Evolutionary conservation across 2,329 filamentous ascomycete species (phyloP).

Genomic region (Ceratocystis smalleyi): DNA sequence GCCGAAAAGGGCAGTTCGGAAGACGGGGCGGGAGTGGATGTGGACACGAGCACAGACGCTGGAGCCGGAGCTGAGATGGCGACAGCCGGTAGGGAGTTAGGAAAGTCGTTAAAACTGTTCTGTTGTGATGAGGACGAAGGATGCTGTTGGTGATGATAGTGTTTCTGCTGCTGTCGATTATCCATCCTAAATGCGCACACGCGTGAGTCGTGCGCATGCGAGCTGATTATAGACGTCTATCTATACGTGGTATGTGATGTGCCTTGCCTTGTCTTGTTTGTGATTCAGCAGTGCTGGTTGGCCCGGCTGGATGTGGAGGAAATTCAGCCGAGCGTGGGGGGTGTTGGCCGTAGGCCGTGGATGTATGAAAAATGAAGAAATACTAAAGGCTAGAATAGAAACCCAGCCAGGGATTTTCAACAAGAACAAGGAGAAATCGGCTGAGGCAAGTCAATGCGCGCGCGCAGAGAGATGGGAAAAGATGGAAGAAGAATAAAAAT

Average conservation of each 20-base stretch:
- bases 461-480: background rate
- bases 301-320: no score
- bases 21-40: background rate
- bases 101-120: conserved; percentile 13
- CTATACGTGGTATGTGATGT: no score
- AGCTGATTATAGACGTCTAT: background rate
- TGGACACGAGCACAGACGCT: background rate
- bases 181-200: background rate
- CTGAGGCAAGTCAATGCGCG: background rate
- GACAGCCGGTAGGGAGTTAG: conserved; percentile 4
- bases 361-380: conserved; percentile 3
- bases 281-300: no score
- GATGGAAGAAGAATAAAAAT: background rate
- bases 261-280: no score
- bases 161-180: background rate
- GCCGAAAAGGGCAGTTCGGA: conserved; percentile 8
- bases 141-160: background rate
- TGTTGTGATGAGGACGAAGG: background rate
- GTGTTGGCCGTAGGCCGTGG: background rate
- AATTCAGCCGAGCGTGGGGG: background rate
- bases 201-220: background rate
- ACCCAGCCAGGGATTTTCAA: background rate
- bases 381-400: background rate
- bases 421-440: background rate
- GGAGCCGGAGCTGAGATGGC: background rate